phyloP scores from a whole-genome alignment of 331 rosid species.

The Pyrus hybrid region DNA sequence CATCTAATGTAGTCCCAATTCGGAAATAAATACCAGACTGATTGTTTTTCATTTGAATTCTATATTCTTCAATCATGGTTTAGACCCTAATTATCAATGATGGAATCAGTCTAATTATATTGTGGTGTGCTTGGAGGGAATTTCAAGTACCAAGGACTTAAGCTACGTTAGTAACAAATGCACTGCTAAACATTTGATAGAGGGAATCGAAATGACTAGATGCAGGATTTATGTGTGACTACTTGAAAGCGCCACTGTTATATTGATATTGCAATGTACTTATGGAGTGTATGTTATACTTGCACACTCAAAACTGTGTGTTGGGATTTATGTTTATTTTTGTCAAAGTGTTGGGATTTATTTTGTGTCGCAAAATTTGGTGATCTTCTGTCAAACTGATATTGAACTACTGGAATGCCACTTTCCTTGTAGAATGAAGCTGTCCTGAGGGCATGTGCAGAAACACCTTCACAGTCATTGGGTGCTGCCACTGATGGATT shows the following conservation, averaged over 20 bases:
- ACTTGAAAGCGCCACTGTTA: neutral
- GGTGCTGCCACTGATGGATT: constrained; percentile 17
- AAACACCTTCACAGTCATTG: constrained; percentile 39
- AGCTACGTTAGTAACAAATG: neutral
- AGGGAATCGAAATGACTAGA: neutral
- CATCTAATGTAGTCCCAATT: neutral
- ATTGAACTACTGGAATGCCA: neutral
- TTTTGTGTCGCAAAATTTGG: neutral
- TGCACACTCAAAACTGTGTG: neutral
- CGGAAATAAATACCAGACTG: neutral
- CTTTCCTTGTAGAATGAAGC: constrained; percentile 60
- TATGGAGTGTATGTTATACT: neutral
- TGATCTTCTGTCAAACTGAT: neutral
- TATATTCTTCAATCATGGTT: neutral
- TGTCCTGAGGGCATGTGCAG: constrained; percentile 73
- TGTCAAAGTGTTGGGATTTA: too few relatives aligned
- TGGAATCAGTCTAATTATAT: neutral
- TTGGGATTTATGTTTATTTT: neutral
- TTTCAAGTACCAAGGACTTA: neutral
- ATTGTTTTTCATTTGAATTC: neutral
- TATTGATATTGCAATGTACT: neutral
- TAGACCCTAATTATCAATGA: neutral
- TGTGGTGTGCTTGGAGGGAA: neutral
- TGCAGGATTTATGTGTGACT: neutral
- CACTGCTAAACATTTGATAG: neutral